Evolutionary conservation across 2,329 filamentous ascomycete genomes (phyloP).

Genomic region (Apiospora arundinis): DNA sequence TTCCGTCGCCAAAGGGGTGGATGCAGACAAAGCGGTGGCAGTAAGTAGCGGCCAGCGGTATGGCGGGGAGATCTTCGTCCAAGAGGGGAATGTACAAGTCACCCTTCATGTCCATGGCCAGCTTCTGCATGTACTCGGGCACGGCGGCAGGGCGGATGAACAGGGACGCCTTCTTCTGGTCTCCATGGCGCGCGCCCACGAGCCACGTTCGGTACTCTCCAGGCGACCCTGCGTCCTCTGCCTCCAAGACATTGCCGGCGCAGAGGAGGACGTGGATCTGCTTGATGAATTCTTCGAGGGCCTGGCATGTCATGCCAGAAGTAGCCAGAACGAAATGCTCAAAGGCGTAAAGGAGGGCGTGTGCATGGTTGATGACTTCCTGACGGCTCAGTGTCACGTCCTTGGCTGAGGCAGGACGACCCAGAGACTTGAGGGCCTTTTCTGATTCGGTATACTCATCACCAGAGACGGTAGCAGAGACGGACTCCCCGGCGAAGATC

Average conservation of each 20-base stretch:
- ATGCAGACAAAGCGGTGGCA: conserved; percentile 44
- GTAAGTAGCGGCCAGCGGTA: conserved; percentile 38
- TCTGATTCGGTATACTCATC: conserved; percentile 26
- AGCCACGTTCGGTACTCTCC: conserved; percentile 36
- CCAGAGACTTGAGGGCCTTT: conserved; percentile 22
- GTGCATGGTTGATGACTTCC: conserved; percentile 31
- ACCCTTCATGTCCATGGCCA: conserved; percentile 30
- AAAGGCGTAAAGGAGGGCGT: conserved; percentile 29
- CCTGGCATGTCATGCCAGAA: conserved; percentile 20
- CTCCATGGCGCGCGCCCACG: conserved; percentile 27
- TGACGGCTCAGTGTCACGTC: conserved; percentile 25
- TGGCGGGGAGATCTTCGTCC: neutral
- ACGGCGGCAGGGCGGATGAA: conserved; percentile 35
- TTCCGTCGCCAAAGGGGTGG: conserved; percentile 47
- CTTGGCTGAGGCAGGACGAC: conserved; percentile 5
- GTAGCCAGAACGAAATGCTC: conserved; percentile 24
- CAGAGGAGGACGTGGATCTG: conserved; percentile 27
- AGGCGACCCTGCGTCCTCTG: conserved; percentile 44
- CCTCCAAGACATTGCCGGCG: conserved; percentile 30
- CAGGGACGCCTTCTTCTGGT: conserved; percentile 22
- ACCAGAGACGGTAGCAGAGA: conserved; percentile 20
- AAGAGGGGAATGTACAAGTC: conserved; percentile 31
- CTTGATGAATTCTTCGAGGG: conserved; percentile 25
- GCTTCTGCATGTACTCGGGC: conserved; percentile 31
- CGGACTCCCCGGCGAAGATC: conserved; percentile 24